Evolutionary conservation across 805 yeast species (phyloP), one percentile per base, ranked within the genome.

Genomic region (Isabelozyma rhagii): DNA sequence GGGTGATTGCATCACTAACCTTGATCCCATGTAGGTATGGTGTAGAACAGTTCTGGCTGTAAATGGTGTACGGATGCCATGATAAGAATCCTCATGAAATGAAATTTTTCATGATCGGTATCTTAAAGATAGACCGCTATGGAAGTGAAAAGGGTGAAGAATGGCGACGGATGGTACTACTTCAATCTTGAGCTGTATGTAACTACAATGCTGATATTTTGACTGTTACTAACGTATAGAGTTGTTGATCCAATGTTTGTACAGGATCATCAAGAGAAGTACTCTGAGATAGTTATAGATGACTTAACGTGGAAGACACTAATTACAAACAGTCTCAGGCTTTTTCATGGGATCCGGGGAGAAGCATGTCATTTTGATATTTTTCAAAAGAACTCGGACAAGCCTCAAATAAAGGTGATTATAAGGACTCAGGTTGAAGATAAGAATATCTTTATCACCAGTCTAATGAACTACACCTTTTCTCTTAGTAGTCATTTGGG

Each of bases 261-360:
- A 39, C 41, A 48, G 8, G 45, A 46, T 4, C 45, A 52, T 27
- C 31, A 47, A 14, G 46, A 47, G 8, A 53, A 55, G n/a, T 56
- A 55, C 44, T 46, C 52, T 8, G 45, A 45, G 7, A 42, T 64
- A 7, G 53, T 54, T 3, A 50, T 71, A 3, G 75, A 69, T 45
- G 39, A 54, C 15, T 54, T 69, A 13, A 61, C 71, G n/a, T 69
- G 74, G 74, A 62, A 63, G 40, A 44, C 67, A 7, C 51, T 69
- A 1, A 50, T 71, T 4, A 31, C 50, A 5, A 52, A 55, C 4
- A 57, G 65, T 28, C 49, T 71, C n/a, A 52, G 53, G 5, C 63
- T 61, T 39, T 51, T 67, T 28, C 61, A 71, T 47, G 76, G 76
- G 1, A 46, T 71, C 10, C 53, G 65, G 14, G 76, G 76, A 4